Base-by-base conservation (phyloP, 139 green algal genomes). In the Gonium pectorale region DNA sequence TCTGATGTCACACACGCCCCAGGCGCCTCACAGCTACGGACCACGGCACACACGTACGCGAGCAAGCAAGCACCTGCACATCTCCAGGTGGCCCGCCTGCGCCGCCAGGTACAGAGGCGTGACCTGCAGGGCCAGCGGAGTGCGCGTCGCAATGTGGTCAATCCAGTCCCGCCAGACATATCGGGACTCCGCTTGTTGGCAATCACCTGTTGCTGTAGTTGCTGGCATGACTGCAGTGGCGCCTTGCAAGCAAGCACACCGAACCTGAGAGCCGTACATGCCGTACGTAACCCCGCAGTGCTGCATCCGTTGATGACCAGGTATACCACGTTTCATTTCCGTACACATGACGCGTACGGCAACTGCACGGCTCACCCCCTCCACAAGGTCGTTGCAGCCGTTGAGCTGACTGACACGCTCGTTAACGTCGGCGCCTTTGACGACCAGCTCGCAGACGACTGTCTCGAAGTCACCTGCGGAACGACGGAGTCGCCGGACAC, bases 21-120 rank as follows among this genome's bases (percentile, higher is more conserved):
- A 24, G 17, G 6, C 56, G 56, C 56, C 56, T 33, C 19, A 9
- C 56, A 64, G 56, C 19, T n/a, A n/a, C n/a, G n/a, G n/a, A n/a
- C n/a, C n/a, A n/a, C n/a, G n/a, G n/a, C n/a, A n/a, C n/a, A n/a
- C n/a, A n/a, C n/a, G n/a, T n/a, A n/a, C n/a, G n/a, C n/a, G n/a
- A n/a, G n/a, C n/a, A n/a, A n/a, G 19, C 6, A n/a, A 17, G 6
- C 66, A 74, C 43, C 43, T 26, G 68, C 68, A 77, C 68, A 77
- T 59, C 2, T 77, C 43, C 8, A 13, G 19, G 43, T 59, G 44
- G 22, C 68, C 68, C 7, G 43, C 27, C 68, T 66, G 71, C 9
- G 71, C 71, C 6, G 71, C 71, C 17, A 79, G 71, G 33, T 79
- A 66, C 31, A 79, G 71, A 1, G 71, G 46, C 2, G 71, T 79